phyloP scores from a whole-genome alignment of 129 eudicot genomes.

The Arctium minus region DNA sequence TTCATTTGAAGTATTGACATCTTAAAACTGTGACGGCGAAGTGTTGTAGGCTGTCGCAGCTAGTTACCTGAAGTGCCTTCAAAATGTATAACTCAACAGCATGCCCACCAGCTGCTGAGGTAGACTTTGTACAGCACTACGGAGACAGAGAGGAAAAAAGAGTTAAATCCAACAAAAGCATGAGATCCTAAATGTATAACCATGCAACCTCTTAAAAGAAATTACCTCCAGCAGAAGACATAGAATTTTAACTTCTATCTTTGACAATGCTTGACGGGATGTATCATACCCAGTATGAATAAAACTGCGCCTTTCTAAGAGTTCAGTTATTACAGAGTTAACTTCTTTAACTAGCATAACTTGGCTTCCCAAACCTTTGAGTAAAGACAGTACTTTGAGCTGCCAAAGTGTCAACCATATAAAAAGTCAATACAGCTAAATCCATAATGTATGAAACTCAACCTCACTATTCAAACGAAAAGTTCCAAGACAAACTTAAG shows the following conservation, averaged over 20 bases:
- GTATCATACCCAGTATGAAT: conserved; percentile 35
- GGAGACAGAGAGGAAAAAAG: conserved; percentile 2
- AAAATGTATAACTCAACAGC: conserved; percentile 40
- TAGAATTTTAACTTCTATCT: conserved; percentile 53
- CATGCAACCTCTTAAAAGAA: not conserved
- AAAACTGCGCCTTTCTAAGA: conserved; percentile 45
- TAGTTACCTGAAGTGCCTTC: conserved; percentile 65
- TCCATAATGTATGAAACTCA: not conserved
- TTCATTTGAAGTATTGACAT: not conserved
- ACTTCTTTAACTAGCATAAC: conserved; percentile 54
- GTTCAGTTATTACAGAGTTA: conserved; percentile 44
- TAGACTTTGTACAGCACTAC: conserved; percentile 50
- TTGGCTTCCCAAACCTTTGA: conserved; percentile 73
- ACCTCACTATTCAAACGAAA: not conserved
- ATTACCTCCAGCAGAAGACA: conserved; percentile 81
- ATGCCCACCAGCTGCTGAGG: conserved; percentile 36
- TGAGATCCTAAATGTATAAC: not conserved
- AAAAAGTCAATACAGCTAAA: not conserved
- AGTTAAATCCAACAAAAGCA: not conserved
- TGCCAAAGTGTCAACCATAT: conserved; percentile 35
- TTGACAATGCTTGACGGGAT: conserved; percentile 38
- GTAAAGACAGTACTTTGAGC: conserved; percentile 63
- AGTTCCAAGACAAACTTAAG: not conserved
- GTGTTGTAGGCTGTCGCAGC: not conserved
- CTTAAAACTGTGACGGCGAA: not conserved